A percentile compares a stretch with the other conserved stretches of the same genome.
Conservation (phyloP, 2,329 filamentous ascomycete genomes). For the Pseudogymnoascus verrucosus region DNA sequence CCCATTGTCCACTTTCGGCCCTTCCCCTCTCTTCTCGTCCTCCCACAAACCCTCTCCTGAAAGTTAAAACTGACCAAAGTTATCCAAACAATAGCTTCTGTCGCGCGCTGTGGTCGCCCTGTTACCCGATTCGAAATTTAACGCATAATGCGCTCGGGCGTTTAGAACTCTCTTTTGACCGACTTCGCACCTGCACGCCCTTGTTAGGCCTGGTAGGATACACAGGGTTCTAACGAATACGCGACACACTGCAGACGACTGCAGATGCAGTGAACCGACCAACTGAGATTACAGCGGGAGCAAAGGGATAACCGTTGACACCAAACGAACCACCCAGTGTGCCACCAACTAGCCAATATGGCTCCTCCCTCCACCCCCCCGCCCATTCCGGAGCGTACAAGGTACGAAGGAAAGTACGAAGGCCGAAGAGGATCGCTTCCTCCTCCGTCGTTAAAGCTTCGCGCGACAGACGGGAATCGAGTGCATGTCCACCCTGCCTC, state of each 20-base stretch:
- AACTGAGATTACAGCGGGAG: background rate
- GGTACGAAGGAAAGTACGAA: conserved; percentile 20
- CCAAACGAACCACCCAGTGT: background rate
- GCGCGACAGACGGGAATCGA: conserved; percentile 18
- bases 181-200: conserved; percentile 1
- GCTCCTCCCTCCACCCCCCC: conserved; percentile 17
- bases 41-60: background rate
- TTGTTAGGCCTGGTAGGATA: background rate
- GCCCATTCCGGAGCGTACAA: conserved; percentile 21
- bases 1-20: background rate
- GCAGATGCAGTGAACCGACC: conserved; percentile 2
- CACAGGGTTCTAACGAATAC: background rate
- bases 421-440: conserved; percentile 24
- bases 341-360: conserved; percentile 1
- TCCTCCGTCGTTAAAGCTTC: conserved; percentile 20
- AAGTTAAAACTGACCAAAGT: conserved; percentile 1
- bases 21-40: background rate
- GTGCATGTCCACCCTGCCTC: conserved; percentile 28
- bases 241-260: conserved; percentile 6
- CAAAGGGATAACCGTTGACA: background rate
- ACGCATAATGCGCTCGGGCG: conserved; percentile 6
- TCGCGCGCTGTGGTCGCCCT: background rate
- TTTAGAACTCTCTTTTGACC: conserved; percentile 7
- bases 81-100: background rate
- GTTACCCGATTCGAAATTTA: background rate